Conservation (phyloP, 352 stramenopile species). For the Globisporangium orthogonon region DNA sequence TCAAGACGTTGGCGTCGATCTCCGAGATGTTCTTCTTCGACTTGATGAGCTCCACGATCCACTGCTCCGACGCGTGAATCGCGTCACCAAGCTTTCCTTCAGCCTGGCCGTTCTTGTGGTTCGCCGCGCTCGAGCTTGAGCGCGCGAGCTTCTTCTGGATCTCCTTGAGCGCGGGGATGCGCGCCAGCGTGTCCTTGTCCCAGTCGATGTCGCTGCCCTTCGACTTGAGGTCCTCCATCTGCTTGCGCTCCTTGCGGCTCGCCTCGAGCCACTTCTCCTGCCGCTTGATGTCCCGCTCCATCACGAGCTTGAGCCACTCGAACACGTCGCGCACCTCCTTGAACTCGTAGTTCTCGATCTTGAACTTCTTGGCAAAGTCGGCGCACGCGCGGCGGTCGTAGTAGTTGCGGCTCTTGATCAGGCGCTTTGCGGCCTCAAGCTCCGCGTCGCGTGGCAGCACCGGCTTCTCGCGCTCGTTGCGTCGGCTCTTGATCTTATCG, state of each 20-base stretch:
- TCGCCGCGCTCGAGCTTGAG: slow-evolving; percentile 27
- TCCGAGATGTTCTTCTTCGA: slow-evolving; percentile 84
- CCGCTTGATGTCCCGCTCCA: slow-evolving; percentile 79
- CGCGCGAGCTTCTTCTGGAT: slow-evolving; percentile 78
- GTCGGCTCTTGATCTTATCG: slow-evolving; percentile 76
- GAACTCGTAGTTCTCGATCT: slow-evolving; percentile 59
- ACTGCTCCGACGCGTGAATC: slow-evolving; percentile 80
- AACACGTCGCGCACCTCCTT: slow-evolving; percentile 85
- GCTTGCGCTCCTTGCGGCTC: slow-evolving; percentile 84
- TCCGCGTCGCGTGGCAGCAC: slow-evolving; percentile 63
- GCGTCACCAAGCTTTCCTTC: slow-evolving; percentile 52
- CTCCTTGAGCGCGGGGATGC: slow-evolving; percentile 80
- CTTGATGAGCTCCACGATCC: slow-evolving; percentile 83
- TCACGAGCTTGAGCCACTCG: slow-evolving; percentile 72
- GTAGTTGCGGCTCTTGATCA: slow-evolving; percentile 87
- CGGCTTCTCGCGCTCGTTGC: slow-evolving; percentile 65
- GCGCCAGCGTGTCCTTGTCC: slow-evolving; percentile 78
- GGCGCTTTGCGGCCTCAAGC: slow-evolving; percentile 63
- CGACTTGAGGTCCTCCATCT: slow-evolving; percentile 72
- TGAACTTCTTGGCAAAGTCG: slow-evolving; percentile 81
- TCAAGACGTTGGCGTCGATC: slow-evolving; percentile 64
- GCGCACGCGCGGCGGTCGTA: slow-evolving; percentile 80
- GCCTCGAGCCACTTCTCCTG: slow-evolving; percentile 82
- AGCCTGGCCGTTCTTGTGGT: slow-evolving; percentile 27
- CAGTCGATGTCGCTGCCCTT: slow-evolving; percentile 86